Base-by-base conservation (phyloP, 768 basidiomycete genomes). In the Gautieria morchelliformis region DNA sequence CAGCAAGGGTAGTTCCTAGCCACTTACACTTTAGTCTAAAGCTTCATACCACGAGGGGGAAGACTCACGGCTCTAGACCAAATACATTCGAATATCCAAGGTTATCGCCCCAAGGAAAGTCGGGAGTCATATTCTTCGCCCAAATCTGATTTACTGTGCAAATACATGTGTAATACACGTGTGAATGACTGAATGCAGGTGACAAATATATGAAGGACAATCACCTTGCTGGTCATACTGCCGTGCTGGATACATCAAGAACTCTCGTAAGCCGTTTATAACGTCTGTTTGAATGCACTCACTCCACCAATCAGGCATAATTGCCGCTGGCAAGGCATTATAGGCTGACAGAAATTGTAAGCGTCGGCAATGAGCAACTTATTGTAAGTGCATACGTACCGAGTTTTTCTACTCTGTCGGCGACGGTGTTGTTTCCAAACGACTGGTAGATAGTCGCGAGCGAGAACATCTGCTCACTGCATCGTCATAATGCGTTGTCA, bases 241-340 rank as follows among this genome's bases (percentile, higher is more conserved):
- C 14, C 27, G 46, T 19, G 46, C 46, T 47, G 6, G 46, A 22
- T 2, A 3, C 5, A 27, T 12, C n/a, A 41, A 12, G 46, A 30
- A 47, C 46, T 30, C 46, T 47, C 14, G 46, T 30, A 4, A 47
- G 27, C 4, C 11, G 3, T 41, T 8, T 14, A 10, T 15, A 47
- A 22, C 5, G 3, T 12, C 14, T 4, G 20, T 47, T 20, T 20
- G 27, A 15, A 15, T 47, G 46, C 6, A 47, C 46, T 37, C 33
- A 52, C 50, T 15, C 50, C 50, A 52, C 50, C 50, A 37, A 15
- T 52, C 24, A 15, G 50, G 50, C 50, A 52, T 52, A 30, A 52
- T 32, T 5, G 33, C 50, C 14, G 50, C 3, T 37, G 50, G 50
- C 24, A 52, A 37, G 10, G 50, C 50, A 20, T 52, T 52, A 19